A percentile compares a stretch with the other conserved stretches of the same genome.
phyloP scores from a whole-genome alignment of 1,139 yeast genomes.

The Hemisphaericaspora subhashii region DNA sequence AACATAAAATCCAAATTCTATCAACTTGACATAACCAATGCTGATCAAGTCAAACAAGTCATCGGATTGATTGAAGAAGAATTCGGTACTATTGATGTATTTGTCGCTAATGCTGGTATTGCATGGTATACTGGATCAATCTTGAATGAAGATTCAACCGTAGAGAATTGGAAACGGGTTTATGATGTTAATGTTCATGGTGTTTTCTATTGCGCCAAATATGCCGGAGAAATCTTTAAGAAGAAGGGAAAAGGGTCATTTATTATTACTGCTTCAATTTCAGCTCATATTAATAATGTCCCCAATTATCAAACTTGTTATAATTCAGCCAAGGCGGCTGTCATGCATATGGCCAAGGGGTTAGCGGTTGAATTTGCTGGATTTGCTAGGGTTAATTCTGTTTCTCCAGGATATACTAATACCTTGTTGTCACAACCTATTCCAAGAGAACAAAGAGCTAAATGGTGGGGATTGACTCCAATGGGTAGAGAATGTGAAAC shows the following conservation, averaged over 20 bases:
- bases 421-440: constrained; percentile 55
- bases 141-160: constrained; percentile 48
- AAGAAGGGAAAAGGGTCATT: constrained; percentile 53
- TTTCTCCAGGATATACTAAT: constrained; percentile 57
- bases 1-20: constrained; percentile 65
- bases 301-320: constrained; percentile 59
- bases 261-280: constrained; percentile 63
- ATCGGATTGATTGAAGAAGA: constrained; percentile 58
- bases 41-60: constrained; percentile 55
- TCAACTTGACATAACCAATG: constrained; percentile 62
- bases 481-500: constrained; percentile 44
- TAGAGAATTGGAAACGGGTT: constrained; percentile 52
- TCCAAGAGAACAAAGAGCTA: constrained; percentile 32
- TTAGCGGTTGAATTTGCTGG: constrained; percentile 55
- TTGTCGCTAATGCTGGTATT: constrained; percentile 87
- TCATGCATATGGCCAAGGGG: constrained; percentile 52
- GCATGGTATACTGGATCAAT: constrained; percentile 79
- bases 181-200: constrained; percentile 57
- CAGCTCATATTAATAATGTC: constrained; percentile 55
- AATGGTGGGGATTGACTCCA: constrained; percentile 40
- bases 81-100: constrained; percentile 71
- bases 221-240: constrained; percentile 51
- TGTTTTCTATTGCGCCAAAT: constrained; percentile 58
- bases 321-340: constrained; percentile 60
- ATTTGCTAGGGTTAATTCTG: constrained; percentile 55